Evolutionary conservation across 129 eudicot genomes (phyloP).

Genomic region (Flaveria sonorensis): DNA sequence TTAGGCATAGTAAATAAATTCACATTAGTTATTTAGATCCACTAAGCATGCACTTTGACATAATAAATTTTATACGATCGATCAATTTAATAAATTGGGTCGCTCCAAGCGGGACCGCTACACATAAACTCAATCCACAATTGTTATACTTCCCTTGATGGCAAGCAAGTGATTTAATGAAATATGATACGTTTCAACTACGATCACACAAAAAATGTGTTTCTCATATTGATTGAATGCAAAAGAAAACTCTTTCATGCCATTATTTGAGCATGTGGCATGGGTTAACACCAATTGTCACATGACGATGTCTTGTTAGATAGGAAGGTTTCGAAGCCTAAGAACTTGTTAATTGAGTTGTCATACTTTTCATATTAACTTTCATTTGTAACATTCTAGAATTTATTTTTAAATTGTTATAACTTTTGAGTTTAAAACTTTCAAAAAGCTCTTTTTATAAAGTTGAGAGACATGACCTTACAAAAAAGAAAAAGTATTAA

Average conservation of each 20-base stretch:
- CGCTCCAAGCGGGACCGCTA: slow-evolving; percentile 1
- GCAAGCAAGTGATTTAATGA: slow-evolving; percentile 35
- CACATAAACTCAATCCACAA: slow-evolving; percentile 8
- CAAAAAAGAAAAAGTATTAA: too few species aligned
- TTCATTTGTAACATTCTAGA: not conserved
- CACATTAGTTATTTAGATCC: too few species aligned
- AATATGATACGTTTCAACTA: slow-evolving; percentile 25
- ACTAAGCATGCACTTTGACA: not conserved
- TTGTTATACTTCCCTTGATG: slow-evolving; percentile 33
- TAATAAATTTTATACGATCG: not conserved
- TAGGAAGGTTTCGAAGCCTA: not conserved
- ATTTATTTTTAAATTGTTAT: not conserved
- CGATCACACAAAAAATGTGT: slow-evolving; percentile 24
- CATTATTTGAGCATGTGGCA: not conserved
- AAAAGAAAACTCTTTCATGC: not conserved
- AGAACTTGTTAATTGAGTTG: not conserved
- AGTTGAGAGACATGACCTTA: too few species aligned
- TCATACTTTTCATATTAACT: not conserved
- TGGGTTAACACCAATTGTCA: slow-evolving; percentile 25
- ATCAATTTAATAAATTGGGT: not conserved
- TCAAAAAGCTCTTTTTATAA: not conserved
- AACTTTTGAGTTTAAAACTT: not conserved
- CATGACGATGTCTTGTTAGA: slow-evolving; percentile 27
- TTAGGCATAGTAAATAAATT: too few species aligned
- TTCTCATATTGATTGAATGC: not conserved